phyloP scores from a whole-genome alignment of 2,329 filamentous ascomycete genomes.

The Cordyceps pruinosa region DNA sequence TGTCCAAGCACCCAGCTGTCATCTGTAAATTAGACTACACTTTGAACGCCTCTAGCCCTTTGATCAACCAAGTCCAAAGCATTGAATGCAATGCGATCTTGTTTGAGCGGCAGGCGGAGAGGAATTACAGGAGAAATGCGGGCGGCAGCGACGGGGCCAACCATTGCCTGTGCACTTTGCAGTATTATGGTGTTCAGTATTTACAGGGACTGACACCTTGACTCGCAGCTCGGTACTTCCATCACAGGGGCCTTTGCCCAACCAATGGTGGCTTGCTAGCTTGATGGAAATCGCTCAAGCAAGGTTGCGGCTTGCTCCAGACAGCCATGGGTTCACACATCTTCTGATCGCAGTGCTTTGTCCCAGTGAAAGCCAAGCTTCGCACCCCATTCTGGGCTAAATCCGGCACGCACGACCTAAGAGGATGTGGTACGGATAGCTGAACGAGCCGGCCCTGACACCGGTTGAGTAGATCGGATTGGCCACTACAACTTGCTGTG shows the following conservation, averaged over 20 bases:
- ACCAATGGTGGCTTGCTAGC: background rate
- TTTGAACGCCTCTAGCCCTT: too few relatives aligned
- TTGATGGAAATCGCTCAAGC: background rate
- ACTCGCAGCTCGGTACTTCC: too few relatives aligned
- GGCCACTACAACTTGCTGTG: background rate
- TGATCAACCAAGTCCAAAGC: too few relatives aligned
- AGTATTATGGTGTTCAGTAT: too few relatives aligned
- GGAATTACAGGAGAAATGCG: too few relatives aligned
- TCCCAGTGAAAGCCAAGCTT: background rate
- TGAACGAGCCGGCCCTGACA: background rate
- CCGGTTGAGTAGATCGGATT: background rate
- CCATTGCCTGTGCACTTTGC: too few relatives aligned
- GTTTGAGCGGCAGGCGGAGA: too few relatives aligned
- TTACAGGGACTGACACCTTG: too few relatives aligned
- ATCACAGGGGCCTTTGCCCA: background rate
- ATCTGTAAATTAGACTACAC: background rate
- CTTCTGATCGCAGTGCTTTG: background rate
- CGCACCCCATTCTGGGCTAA: background rate
- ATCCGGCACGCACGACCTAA: background rate
- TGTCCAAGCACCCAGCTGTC: background rate
- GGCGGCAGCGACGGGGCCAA: too few relatives aligned
- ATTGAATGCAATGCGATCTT: too few relatives aligned
- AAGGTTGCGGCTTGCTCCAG: background rate
- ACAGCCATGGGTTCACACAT: background rate
- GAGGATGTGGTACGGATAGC: background rate